Percentiles rank a stretch among this genome's conserved stretches.
These are phyloP conservation scores for Backusella circina DNA, from an alignment of 192 early-diverging fungal genomes.

Conservation along the genomic window DNA sequence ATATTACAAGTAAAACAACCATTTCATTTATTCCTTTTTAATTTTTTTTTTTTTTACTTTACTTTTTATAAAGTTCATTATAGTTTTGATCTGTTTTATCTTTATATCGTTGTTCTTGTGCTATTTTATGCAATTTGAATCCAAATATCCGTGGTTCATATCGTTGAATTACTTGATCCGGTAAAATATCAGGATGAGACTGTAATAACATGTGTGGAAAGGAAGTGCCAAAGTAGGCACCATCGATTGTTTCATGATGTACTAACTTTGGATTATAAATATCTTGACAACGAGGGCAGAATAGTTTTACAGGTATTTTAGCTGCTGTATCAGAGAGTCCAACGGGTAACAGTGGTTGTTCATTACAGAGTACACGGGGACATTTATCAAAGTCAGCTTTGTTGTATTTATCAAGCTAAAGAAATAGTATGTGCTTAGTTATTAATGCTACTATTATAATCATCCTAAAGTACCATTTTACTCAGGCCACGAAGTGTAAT, in stretches of 20 bases:
- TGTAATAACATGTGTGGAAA: conserved; percentile 95
- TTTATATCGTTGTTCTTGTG: conserved; percentile 85
- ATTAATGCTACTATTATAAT: too few relatives aligned
- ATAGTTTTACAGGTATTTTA: conserved; percentile 82
- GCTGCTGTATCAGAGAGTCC: conserved; percentile 81
- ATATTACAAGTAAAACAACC: too few relatives aligned
- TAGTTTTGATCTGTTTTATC: conserved; percentile 66
- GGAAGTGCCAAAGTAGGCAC: conserved; percentile 93
- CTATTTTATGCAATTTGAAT: conserved; percentile 84
- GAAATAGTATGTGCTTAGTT: too few relatives aligned
- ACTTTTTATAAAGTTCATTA: not conserved
- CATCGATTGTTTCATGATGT: conserved; percentile 81
- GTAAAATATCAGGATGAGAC: conserved; percentile 75
- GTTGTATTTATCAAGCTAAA: conserved; percentile 82
- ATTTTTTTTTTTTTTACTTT: not conserved
- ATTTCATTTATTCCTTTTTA: not conserved
- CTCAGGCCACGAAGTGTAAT: conserved; percentile 84
- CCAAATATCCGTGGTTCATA: conserved; percentile 96
- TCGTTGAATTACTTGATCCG: conserved; percentile 68
- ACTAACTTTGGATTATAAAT: conserved; percentile 85
- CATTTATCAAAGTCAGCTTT: conserved; percentile 90
- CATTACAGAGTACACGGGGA: conserved; percentile 84
- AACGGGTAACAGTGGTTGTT: conserved; percentile 83
- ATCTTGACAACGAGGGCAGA: conserved; percentile 93
- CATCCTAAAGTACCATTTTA: conserved; percentile 88